Evolutionary conservation across 164 flowering plant species (phyloP), one percentile per base, ranked within the genome.

Genomic region (Buxus sempervirens): DNA sequence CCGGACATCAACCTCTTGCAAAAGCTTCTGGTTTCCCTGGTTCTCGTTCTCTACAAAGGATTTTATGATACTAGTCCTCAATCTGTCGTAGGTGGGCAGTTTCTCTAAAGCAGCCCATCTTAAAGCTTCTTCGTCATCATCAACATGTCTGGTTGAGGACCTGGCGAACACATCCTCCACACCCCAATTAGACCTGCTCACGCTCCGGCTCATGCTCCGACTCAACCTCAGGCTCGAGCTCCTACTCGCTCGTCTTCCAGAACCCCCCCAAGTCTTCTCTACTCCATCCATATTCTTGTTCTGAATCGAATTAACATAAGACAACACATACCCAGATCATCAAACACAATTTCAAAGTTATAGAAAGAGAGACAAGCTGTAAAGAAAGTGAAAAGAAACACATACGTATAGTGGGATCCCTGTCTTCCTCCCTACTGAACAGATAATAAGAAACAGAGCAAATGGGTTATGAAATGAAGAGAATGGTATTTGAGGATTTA

Each of bases 21-120:
- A 63, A 9, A 71, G 54, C 25, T 61, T 71, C 4, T 64, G 3
- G 5, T 7, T 41, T 28, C 16, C 71, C 63, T 51, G n/a, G 27
- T 16, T 36, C 61, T 65, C 62, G 49, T 49, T 68, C 1, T 87
- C 89, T 23, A 57, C 54, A 64, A 76, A 86, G 5, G 90, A 81
- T 49, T 88, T 73, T 41, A 96, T 73, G 66, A 96, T 84, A 15
- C 90, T 82, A 6, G 92, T 96, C 48, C 99, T 78, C 48, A 96
- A 67, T 21, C 98, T 77, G 57, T 88, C 88, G 59, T 92, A 92
- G 0, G 99, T 95, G 0, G 99, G 98, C 25, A 95, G 63, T 49
- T 79, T 95, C 81, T 95, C 97, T 18, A 94, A 63, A 3, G 96
- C 97, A 0, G 97, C 97, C 97, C 97, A 94, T 69, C 69, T 78